Percentiles rank a stretch among this genome's conserved stretches.
phyloP scores from a whole-genome alignment of 805 yeast genomes.

The Cyberlindnera americana region DNA sequence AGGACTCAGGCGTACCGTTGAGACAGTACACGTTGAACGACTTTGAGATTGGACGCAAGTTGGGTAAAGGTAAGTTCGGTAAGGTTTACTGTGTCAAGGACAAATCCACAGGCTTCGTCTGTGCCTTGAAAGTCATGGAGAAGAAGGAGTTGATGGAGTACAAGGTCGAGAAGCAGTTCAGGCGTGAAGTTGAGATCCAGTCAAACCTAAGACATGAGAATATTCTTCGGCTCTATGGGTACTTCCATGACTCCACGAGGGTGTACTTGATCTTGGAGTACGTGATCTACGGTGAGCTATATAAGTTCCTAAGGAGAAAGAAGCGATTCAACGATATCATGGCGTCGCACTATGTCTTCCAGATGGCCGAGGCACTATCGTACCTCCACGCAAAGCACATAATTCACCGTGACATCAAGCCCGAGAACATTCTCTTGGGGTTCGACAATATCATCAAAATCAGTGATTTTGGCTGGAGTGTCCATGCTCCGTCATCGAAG shows the following conservation, averaged over 20 bases:
- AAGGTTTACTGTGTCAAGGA: conserved; percentile 87
- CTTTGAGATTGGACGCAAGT: conserved; percentile 81
- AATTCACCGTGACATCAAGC: conserved; percentile 91
- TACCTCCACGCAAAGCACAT: conserved; percentile 78
- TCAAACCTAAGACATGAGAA: conserved; percentile 73
- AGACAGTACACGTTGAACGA: conserved; percentile 46
- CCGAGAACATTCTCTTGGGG: conserved; percentile 83
- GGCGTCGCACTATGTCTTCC: conserved; percentile 78
- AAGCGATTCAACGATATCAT: conserved; percentile 67
- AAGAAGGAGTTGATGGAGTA: conserved; percentile 72
- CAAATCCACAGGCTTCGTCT: conserved; percentile 66
- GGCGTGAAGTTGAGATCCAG: conserved; percentile 91
- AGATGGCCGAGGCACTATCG: conserved; percentile 74
- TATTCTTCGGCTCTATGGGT: conserved; percentile 77
- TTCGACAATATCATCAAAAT: conserved; percentile 74
- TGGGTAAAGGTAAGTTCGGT: conserved; percentile 94
- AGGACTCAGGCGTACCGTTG: conserved; percentile 25
- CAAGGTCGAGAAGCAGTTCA: conserved; percentile 79
- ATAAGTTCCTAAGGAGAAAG: conserved; percentile 61
- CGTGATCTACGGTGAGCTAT: conserved; percentile 82
- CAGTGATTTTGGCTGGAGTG: conserved; percentile 97
- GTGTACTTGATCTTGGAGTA: conserved; percentile 85
- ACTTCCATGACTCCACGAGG: conserved; percentile 75
- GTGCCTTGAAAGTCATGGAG: conserved; percentile 90
- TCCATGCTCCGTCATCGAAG: conserved; percentile 52